These are phyloP conservation scores for Scalesia atractyloides DNA, from an alignment of 129 eudicot genomes.

Conservation along the genomic window DNA sequence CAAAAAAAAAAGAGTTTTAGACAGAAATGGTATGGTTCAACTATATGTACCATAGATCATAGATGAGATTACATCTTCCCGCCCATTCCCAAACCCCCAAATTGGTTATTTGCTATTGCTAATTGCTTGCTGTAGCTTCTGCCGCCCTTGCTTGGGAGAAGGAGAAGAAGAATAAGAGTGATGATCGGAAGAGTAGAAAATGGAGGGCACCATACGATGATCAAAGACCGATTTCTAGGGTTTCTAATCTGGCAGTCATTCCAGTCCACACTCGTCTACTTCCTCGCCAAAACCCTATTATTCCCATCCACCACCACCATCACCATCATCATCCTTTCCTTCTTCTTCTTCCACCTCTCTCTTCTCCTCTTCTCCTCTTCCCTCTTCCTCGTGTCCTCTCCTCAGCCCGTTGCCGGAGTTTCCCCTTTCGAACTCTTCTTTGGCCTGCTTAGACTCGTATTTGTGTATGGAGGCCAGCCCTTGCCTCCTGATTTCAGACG, in stretches of 20 bases:
- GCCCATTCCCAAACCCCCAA: constrained; percentile 37
- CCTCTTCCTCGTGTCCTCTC: constrained; percentile 53
- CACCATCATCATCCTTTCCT: constrained; percentile 17
- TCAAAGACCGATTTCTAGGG: constrained; percentile 58
- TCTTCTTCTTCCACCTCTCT: constrained; percentile 60
- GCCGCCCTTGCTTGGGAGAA: not conserved
- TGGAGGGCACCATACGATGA: constrained; percentile 17
- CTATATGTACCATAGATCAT: too few relatives aligned
- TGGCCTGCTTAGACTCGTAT: constrained; percentile 39
- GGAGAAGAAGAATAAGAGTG: constrained; percentile 8
- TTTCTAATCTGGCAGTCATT: constrained; percentile 82
- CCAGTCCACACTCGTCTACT: constrained; percentile 43
- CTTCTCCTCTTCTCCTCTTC: constrained; percentile 52
- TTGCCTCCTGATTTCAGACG: constrained; percentile 39
- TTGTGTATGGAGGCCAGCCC: constrained; percentile 43
- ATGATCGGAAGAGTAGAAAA: constrained; percentile 31
- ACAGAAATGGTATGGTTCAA: too few relatives aligned
- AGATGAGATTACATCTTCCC: constrained; percentile 21
- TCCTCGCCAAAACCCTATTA: constrained; percentile 50
- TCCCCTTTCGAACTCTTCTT: constrained; percentile 46
- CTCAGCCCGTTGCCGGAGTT: constrained; percentile 50
- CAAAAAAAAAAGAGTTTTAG: too few relatives aligned
- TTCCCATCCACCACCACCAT: constrained; percentile 28
- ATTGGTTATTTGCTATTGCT: not conserved
- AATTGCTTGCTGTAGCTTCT: not conserved